Percentiles rank a stretch among this genome's conserved stretches.
Conservation (phyloP, 108 stramenopile genomes). For the Cyclotella sp. region DNA sequence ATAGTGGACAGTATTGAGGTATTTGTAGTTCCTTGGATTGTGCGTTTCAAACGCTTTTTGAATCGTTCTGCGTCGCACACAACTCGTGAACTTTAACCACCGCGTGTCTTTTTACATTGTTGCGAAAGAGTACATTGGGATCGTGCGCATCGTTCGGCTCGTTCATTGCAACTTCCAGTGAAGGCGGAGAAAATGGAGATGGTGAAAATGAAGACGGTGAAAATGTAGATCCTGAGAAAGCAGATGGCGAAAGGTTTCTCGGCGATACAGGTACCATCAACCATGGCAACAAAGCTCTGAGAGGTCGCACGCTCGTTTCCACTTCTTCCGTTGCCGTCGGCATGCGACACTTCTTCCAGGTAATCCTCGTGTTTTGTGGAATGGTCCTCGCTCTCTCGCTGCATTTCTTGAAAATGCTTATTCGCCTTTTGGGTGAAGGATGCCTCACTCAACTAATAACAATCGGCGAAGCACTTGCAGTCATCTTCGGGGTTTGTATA, state of each 20-base stretch:
- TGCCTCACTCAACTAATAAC: constrained; percentile 50
- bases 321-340: not conserved
- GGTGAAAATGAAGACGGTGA: constrained; percentile 23
- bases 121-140: constrained; percentile 36
- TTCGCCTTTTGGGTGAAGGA: constrained; percentile 48
- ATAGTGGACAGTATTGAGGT: constrained; percentile 47
- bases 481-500: constrained; percentile 38
- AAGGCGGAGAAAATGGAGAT: not conserved
- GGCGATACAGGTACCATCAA: not conserved
- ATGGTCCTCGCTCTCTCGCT: constrained; percentile 50
- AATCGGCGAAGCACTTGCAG: constrained; percentile 33
- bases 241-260: not conserved
- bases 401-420: constrained; percentile 61
- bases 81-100: not conserved
- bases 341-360: constrained; percentile 29
- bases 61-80: not conserved
- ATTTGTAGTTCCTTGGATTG: constrained; percentile 54
- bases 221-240: constrained; percentile 23
- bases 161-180: constrained; percentile 11
- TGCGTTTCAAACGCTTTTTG: constrained; percentile 7
- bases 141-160: constrained; percentile 50
- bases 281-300: not conserved
- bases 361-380: constrained; percentile 42
- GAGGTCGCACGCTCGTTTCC: constrained; percentile 12
- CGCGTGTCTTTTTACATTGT: not conserved